Conservation (phyloP, 495 filamentous ascomycete genomes). For the Trichocladium uniseriatum region DNA sequence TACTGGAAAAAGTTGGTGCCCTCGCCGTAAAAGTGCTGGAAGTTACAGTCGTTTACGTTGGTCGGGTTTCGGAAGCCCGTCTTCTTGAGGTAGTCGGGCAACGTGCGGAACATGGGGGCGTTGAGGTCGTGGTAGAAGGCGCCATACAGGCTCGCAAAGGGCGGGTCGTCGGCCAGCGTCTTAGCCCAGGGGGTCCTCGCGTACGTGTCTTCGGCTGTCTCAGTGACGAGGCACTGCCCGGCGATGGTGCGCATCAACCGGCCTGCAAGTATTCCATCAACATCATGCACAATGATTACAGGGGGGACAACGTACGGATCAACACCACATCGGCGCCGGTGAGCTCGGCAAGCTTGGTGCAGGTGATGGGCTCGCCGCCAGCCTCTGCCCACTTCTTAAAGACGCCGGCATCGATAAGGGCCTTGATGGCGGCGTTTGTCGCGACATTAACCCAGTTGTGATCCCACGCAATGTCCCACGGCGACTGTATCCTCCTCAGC, state of each 20-base stretch:
- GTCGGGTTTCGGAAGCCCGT: conserved; percentile 19
- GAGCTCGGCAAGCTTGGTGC: conserved; percentile 14
- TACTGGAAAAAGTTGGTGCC: conserved; percentile 16
- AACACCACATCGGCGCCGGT: conserved; percentile 12
- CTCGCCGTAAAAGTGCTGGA: conserved; percentile 14
- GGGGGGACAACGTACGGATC: conserved; percentile 9
- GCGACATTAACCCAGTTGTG: conserved; percentile 1
- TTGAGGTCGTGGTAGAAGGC: conserved; percentile 8
- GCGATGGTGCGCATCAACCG: conserved; percentile 7
- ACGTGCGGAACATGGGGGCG: conserved; percentile 1
- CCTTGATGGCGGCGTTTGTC: conserved; percentile 13
- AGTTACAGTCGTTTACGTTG: conserved; percentile 13
- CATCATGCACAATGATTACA: not conserved
- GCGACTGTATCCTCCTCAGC: conserved; percentile 2
- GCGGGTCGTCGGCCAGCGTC: conserved; percentile 3
- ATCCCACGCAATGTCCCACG: conserved; percentile 9
- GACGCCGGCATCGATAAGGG: conserved; percentile 21
- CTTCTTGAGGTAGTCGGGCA: conserved; percentile 17
- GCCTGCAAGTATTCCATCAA: not conserved
- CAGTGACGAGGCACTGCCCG: conserved; percentile 1
- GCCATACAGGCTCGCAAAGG: conserved; percentile 5
- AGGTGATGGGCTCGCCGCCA: conserved; percentile 13
- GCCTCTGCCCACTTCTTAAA: conserved; percentile 20
- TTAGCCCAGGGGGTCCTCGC: conserved; percentile 9
- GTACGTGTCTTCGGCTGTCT: conserved; percentile 2